Base-by-base conservation (phyloP, 2,329 filamentous ascomycete genomes). In the Emergomyces orientalis region DNA sequence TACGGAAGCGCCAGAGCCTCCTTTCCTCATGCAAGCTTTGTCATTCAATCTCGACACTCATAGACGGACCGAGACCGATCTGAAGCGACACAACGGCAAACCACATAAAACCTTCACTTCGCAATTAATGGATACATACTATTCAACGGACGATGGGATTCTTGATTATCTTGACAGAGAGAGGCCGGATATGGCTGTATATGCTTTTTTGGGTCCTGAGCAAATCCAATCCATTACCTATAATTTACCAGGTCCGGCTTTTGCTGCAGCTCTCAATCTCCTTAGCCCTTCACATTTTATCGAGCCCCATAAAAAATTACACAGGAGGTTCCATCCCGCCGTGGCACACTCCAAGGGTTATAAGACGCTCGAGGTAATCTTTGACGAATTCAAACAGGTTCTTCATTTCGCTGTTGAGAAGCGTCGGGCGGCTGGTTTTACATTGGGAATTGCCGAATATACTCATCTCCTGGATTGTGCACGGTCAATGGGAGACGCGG, bases 201-300 rank as follows among this genome's bases (percentile, higher is more conserved):
- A 55, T 62, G 64, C 19, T 54, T 65, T 19, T 69, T 68, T 63
- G 63, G 66, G 34, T 51, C 63, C 47, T 13, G 61, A 63, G 22
- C 32, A 62, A 43, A 52, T 51, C 45, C 55, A 59, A 34, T 27
- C 52, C 45, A 25, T 39, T 19, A 47, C 55, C 11, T 63, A 76
- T 32, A 57, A 49, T 25, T 71, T 91, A 27, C 79, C 86, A 0
- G 72, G 78, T 1, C 76, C 80, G 1, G 81, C 81, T 0, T 86
- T 91, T 69, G 84, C 85, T 1, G 85, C 88, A 65, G 81, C 88
- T 11, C 72, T 92, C 37, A 80, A 81, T 41, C 78, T 80, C 5
- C 73, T 91, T 9, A 85, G 89, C 63, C 87, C 88, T 0, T 69
- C 73, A 30, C 73, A 81, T 66, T 80, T 83, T 64, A 67, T 84